Evolutionary conservation across 192 early-diverging fungal genomes (phyloP), one percentile per base, ranked within the genome.

Genomic region (Backusella morwellensis): DNA sequence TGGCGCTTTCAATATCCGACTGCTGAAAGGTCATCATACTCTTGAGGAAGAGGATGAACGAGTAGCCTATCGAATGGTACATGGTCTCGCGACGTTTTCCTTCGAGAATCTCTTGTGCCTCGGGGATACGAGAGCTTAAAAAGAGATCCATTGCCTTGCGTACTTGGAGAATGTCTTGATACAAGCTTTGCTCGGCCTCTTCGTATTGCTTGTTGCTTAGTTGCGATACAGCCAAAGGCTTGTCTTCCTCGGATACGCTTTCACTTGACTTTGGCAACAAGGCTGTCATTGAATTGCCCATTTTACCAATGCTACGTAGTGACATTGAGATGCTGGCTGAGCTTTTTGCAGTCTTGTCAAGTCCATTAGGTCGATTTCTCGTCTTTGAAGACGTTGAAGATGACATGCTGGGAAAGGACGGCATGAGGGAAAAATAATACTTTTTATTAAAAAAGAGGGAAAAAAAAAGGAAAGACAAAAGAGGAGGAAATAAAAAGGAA

Each of bases 21-120:
- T 82, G 78, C 68, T 94, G 90, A 81, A 95, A 97, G 12, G 96
- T 93, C 86, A 96, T 92, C 68, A 93, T 75, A 4, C 91, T 89
- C 21, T 90, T 88, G 12, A 95, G 54, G 59, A 86, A 91, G 42
- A 88, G 85, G 47, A 97, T 88, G n/a, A 92, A 87, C 4, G 89
- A 90, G 50, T 89, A 89, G 12, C 90, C 95, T 35, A 93, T 83
- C 29, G 92, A 92, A 77, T 91, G 88, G 56, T 94, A 95, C 82
- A 97, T 86, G 11, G 92, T 82, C 66, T 74, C 77, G 42, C 84
- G 40, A 26, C 68, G 50, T 42, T 86, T 75, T 35, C 66, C 66
- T 1, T 74, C 75, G 63, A 96, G 74, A 7, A 91, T 80, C 7
- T 74, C 80, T 72, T 95, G 94, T 17, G 91, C 83, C 44, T 91